A percentile compares a stretch with the other conserved stretches of the same genome.
phyloP scores from a whole-genome alignment of 225 moss, liverwort and hornwort species.

The Marchantia paleacea region DNA sequence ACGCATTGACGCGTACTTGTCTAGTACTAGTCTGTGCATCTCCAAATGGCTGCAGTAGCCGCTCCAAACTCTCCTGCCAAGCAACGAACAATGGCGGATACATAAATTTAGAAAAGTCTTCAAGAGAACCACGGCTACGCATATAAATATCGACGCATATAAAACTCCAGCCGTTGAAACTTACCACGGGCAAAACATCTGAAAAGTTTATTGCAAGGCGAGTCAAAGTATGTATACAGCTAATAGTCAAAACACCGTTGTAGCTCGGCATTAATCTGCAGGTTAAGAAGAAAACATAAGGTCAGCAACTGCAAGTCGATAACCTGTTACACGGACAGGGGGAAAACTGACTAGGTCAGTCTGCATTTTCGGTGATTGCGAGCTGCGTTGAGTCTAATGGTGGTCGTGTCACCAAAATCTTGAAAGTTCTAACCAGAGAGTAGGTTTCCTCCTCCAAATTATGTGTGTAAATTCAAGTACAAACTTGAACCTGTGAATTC shows the following conservation, averaged over 20 bases:
- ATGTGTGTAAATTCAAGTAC: background rate
- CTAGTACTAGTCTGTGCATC: slow-evolving; percentile 49
- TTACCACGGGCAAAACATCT: slow-evolving; percentile 59
- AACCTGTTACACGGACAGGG: too few species aligned
- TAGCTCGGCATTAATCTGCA: slow-evolving; percentile 96
- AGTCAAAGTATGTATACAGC: slow-evolving; percentile 91
- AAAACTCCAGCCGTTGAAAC: background rate
- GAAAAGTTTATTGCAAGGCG: slow-evolving; percentile 79
- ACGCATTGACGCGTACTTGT: slow-evolving; percentile 75
- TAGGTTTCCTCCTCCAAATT: background rate
- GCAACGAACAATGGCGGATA: background rate
- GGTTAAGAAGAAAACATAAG: background rate
- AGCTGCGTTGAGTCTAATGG: background rate
- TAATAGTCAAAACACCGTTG: slow-evolving; percentile 82
- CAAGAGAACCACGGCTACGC: background rate
- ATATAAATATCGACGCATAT: slow-evolving; percentile 1
- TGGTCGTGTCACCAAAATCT: background rate
- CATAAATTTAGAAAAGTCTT: background rate
- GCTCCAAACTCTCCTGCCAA: slow-evolving; percentile 64
- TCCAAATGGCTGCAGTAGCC: slow-evolving; percentile 65
- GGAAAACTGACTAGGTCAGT: too few species aligned
- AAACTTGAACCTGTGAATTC: background rate
- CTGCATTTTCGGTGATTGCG: background rate
- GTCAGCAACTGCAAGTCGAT: background rate
- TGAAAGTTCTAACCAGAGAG: too few species aligned